Conservation (phyloP, 495 filamentous ascomycete species). For the Parachaetomium inaequale region DNA sequence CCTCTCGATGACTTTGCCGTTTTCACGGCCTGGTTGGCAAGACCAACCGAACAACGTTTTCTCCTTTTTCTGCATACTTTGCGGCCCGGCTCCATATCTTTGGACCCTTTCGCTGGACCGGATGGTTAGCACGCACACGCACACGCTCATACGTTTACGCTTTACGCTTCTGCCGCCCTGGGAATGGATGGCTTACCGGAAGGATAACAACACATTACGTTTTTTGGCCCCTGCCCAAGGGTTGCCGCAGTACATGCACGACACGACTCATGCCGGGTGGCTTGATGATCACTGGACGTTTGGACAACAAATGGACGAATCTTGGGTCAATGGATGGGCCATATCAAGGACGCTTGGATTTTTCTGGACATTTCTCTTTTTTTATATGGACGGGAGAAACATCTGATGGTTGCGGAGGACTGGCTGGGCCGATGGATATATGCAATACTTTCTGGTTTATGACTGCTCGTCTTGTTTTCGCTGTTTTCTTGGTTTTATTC, state of each 20-base stretch:
- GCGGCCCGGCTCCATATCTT: not conserved
- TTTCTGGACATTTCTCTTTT: not conserved
- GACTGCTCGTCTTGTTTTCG: not conserved
- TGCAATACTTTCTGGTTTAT: not conserved
- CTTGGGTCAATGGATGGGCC: not conserved
- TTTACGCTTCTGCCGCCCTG: not conserved
- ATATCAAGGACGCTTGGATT: not conserved
- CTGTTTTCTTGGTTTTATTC: not conserved
- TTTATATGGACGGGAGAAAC: not conserved
- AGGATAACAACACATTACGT: not conserved
- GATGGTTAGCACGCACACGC: not conserved
- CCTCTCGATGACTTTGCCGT: slow-evolving; percentile 1
- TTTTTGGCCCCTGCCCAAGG: not conserved
- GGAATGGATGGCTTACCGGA: not conserved
- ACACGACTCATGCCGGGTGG: not conserved
- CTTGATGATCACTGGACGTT: not conserved
- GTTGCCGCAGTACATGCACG: not conserved
- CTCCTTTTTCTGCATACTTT: not conserved
- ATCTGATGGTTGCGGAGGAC: not conserved
- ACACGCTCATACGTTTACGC: not conserved
- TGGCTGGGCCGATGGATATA: not conserved
- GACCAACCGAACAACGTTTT: slow-evolving; percentile 7
- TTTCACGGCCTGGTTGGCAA: not conserved
- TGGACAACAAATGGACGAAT: not conserved
- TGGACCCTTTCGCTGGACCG: not conserved